Conservation (phyloP, 441 rosid species). For the Rhodomyrtus psidioides region DNA sequence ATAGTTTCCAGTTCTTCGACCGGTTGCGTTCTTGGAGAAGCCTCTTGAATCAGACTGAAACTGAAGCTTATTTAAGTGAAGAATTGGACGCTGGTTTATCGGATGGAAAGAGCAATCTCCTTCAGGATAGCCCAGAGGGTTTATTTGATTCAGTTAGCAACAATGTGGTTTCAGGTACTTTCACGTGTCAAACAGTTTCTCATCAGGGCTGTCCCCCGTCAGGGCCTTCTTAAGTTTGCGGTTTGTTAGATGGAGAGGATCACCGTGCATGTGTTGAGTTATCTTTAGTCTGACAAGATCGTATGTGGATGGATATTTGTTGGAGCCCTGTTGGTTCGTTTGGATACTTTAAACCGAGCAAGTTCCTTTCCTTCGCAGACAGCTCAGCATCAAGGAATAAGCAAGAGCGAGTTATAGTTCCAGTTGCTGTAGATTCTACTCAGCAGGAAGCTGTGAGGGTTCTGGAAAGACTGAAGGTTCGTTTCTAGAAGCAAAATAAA, state of each 20-base stretch:
- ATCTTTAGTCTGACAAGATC: not conserved
- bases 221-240: not conserved
- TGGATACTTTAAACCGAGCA: not conserved
- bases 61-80: slow-evolving; percentile 4
- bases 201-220: not conserved
- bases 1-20: slow-evolving; percentile 25
- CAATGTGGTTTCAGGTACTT: slow-evolving; percentile 24
- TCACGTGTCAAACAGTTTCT: not conserved
- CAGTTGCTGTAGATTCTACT: slow-evolving; percentile 48
- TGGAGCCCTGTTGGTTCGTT: not conserved
- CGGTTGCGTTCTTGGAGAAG: slow-evolving; percentile 17
- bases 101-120: slow-evolving; percentile 17
- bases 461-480: slow-evolving; percentile 78
- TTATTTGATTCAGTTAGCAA: slow-evolving; percentile 13
- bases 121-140: slow-evolving; percentile 17
- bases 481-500: slow-evolving; percentile 5
- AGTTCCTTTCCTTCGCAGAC: not conserved
- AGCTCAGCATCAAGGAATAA: slow-evolving; percentile 23
- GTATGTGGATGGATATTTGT: not conserved
- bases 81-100: not conserved
- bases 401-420: slow-evolving; percentile 22
- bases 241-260: not conserved
- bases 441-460: slow-evolving; percentile 67
- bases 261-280: not conserved
- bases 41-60: slow-evolving; percentile 15